These are phyloP conservation scores for Rhizopus delemar DNA, from an alignment of 371 early-diverging fungal species.

Conservation along the genomic window DNA sequence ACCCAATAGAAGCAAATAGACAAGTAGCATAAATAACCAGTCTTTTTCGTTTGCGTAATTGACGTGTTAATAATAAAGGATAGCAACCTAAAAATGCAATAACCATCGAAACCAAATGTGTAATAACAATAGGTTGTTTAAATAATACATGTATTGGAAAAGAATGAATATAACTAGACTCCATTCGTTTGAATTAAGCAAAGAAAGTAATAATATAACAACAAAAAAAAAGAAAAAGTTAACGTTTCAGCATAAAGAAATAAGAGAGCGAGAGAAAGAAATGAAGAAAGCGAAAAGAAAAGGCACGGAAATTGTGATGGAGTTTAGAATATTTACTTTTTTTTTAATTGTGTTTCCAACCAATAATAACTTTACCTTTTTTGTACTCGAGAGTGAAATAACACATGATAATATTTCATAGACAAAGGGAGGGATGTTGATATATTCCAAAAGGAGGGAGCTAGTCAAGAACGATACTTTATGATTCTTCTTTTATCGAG, in stretches of 20 bases:
- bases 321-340: slow-evolving; percentile 1
- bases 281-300: not conserved
- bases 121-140: slow-evolving; percentile 43
- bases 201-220: not conserved
- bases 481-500: too few species aligned
- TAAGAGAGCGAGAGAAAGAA: not conserved
- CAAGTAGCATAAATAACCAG: slow-evolving; percentile 25
- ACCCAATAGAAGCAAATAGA: slow-evolving; percentile 32
- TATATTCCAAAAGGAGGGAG: too few species aligned
- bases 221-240: not conserved
- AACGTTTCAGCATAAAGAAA: slow-evolving; percentile 1
- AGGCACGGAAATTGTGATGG: slow-evolving; percentile 1
- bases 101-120: slow-evolving; percentile 39
- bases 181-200: slow-evolving; percentile 21
- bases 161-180: slow-evolving; percentile 30
- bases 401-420: too few species aligned
- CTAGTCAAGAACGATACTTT: too few species aligned
- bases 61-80: slow-evolving; percentile 40
- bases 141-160: slow-evolving; percentile 46
- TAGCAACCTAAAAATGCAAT: slow-evolving; percentile 44
- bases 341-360: not conserved
- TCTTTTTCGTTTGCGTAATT: slow-evolving; percentile 34
- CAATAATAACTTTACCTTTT: not conserved
- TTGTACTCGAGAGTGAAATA: too few species aligned
- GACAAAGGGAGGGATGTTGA: too few species aligned